Evolutionary conservation across 495 filamentous ascomycete genomes (phyloP), one percentile per base, ranked within the genome.

Genomic region (Tuber magnatum): DNA sequence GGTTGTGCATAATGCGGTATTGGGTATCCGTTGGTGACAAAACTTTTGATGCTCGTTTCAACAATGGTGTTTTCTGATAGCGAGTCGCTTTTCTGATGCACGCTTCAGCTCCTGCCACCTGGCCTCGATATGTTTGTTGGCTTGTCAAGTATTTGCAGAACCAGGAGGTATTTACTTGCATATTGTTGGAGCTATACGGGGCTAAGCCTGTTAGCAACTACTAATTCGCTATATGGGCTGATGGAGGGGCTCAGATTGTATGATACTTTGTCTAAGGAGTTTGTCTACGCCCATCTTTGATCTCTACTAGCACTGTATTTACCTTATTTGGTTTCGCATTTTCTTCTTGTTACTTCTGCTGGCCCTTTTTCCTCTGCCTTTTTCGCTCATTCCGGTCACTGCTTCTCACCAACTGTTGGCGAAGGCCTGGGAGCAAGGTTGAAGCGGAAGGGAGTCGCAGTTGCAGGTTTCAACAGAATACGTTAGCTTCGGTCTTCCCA

Each of bases 51-150:
- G 35, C 18, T 32, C 14, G 28, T 65, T 65, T 65, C 28, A 65
- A 65, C 56, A 35, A 35, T 65, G 56, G 28, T 65, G 56, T 35
- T 65, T 65, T 6, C 56, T 65, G 56, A 65, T 35, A 65, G 56
- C 56, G 56, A 65, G 56, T 65, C 28, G 56, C 12, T 65, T 35
- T 65, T 28, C 56, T 35, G 8, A 65, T 35, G 56, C 32, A 65
- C 56, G 56, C 56, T 65, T 65, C 56, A 65, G 14, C 28, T 65
- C 56, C 32, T 65, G 56, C 56, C 56, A 65, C 56, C 56, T 65
- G 56, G 56, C 56, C 32, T 65, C 28, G 28, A 65, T 14, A 65
- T 35, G 56, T 65, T 65, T 12, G 28, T 28, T 65, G 28, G 56
- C 35, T 65, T 35, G 28, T 65, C 56, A 65, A 20, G 28, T 1